Evolutionary conservation across 345 rosid genomes (phyloP), one percentile per base, ranked within the genome.

Genomic region (Anacardium occidentale): DNA sequence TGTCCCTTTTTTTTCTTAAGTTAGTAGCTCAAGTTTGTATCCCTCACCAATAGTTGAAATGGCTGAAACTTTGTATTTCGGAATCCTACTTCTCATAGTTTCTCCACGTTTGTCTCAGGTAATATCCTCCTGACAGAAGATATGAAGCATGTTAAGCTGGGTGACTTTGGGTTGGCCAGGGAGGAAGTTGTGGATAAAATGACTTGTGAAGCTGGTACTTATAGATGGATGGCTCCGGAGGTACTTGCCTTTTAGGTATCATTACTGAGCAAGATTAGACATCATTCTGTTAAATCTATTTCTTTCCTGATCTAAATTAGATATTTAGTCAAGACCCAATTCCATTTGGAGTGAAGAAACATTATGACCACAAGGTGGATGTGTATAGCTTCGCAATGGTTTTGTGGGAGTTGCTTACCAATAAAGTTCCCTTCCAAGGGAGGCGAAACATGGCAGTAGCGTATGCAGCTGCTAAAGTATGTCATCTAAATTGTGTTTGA

Each of bases 181-280:
- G 90, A 85, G 69, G 85, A 82, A 69, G 58, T 64, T 18, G 52
- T 32, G 55, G 72, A 56, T 24, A 77, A 76, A 13, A 87, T 88
- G 96, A 84, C 88, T 20, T 70, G 85, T 77, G 93, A 83, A 68
- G 87, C 83, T 14, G 96, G 96, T 22, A 85, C 89, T 40, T 88
- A 84, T 74, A 79, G 85, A 62, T 90, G 89, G 86, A 90, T 90
- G 96, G 96, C 96, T 76, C 96, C 93, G 0, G 96, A 87, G 89
- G 93, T 90, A 70, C 50, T 58, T 56, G 69, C 29, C 18, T 74
- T 56, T 51, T 14, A 32, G 61, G 1, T 26, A 72, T 11, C 22
- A 24, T 26, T 4, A 42, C n/a, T 56, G 12, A n/a, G 2, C 4
- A 21, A n/a, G 40, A 48, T 32, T 21, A 44, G 52, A n/a, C 24